These are phyloP conservation scores for Neophaeococcomyces aloes DNA, from an alignment of 2,329 filamentous ascomycete species.

Conservation along the genomic window DNA sequence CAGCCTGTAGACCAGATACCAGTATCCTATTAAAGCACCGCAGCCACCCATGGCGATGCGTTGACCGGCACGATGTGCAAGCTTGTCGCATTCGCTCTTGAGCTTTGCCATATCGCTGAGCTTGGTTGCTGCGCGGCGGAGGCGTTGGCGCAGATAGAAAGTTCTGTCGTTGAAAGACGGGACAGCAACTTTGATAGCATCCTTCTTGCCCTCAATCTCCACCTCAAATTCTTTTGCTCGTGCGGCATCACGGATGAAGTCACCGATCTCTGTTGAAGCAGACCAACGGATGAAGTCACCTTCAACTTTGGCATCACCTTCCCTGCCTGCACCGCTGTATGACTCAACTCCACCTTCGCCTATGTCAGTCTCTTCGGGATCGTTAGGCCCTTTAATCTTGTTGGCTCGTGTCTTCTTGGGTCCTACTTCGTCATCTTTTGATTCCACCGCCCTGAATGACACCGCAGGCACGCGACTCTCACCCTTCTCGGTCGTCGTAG, in stretches of 20 bases:
- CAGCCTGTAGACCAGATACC: conserved; percentile 63
- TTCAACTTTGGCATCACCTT: conserved; percentile 38
- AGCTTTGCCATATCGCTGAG: conserved; percentile 61
- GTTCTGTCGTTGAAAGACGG: conserved; percentile 87
- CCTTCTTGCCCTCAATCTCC: conserved; percentile 59
- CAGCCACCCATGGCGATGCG: conserved; percentile 72
- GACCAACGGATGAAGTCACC: conserved; percentile 75
- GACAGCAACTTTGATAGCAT: conserved; percentile 66
- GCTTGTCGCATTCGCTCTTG: conserved; percentile 68
- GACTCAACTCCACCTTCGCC: conserved; percentile 51
- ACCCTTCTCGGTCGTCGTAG: conserved; percentile 50
- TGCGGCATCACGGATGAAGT: conserved; percentile 86
- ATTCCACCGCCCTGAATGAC: conserved; percentile 69
- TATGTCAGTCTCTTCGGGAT: conserved; percentile 36
- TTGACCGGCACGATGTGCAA: conserved; percentile 69
- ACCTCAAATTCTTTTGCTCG: conserved; percentile 75
- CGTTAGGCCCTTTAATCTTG: conserved; percentile 23
- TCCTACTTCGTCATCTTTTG: conserved; percentile 48
- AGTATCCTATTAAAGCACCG: conserved; percentile 62
- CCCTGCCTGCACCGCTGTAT: conserved; percentile 60
- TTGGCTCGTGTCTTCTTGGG: conserved; percentile 28
- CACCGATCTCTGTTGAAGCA: conserved; percentile 77
- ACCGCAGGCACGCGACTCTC: conserved; percentile 62
- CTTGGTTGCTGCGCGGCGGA: conserved; percentile 59
- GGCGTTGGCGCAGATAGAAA: conserved; percentile 67